These are phyloP conservation scores for Glycine tomentella DNA, from an alignment of 306 rosid genomes.

Conservation along the genomic window DNA sequence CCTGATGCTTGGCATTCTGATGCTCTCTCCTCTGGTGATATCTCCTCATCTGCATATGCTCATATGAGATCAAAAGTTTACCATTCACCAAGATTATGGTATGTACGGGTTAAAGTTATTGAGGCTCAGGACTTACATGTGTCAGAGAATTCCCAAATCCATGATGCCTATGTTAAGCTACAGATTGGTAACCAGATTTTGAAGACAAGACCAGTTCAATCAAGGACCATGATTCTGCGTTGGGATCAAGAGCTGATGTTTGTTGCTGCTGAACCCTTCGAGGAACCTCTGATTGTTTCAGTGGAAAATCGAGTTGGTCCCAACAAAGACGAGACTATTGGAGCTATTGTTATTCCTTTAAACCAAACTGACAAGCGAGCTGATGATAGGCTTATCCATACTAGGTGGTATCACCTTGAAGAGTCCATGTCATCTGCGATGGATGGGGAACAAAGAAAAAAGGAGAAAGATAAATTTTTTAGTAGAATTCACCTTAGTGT, in stretches of 20 bases:
- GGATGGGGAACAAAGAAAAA: slow-evolving; percentile 60
- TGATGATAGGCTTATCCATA: slow-evolving; percentile 65
- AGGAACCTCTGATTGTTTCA: slow-evolving; percentile 70
- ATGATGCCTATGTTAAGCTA: slow-evolving; percentile 78
- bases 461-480: slow-evolving; percentile 67
- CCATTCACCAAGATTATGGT: slow-evolving; percentile 93
- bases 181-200: slow-evolving; percentile 79
- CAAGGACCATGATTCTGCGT: slow-evolving; percentile 56
- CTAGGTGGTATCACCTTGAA: slow-evolving; percentile 74
- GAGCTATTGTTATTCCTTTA: slow-evolving; percentile 69
- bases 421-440: slow-evolving; percentile 72
- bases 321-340: slow-evolving; percentile 77
- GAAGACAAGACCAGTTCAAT: slow-evolving; percentile 66
- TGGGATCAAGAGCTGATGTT: slow-evolving; percentile 90
- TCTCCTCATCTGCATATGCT: slow-evolving; percentile 52
- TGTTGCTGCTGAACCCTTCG: slow-evolving; percentile 94
- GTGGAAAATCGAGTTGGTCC: slow-evolving; percentile 81
- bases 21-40: slow-evolving; percentile 63
- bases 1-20: slow-evolving; percentile 99
- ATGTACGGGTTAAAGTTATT: slow-evolving; percentile 73
- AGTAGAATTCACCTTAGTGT: slow-evolving; percentile 73
- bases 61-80: slow-evolving; percentile 86
- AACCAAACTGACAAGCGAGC: slow-evolving; percentile 73
- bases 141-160: slow-evolving; percentile 69
- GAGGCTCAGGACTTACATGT: slow-evolving; percentile 85